Percentiles rank a stretch among this genome's conserved stretches.
Conservation (phyloP, 2,329 filamentous ascomycete genomes). For the Teratosphaeria viscida region DNA sequence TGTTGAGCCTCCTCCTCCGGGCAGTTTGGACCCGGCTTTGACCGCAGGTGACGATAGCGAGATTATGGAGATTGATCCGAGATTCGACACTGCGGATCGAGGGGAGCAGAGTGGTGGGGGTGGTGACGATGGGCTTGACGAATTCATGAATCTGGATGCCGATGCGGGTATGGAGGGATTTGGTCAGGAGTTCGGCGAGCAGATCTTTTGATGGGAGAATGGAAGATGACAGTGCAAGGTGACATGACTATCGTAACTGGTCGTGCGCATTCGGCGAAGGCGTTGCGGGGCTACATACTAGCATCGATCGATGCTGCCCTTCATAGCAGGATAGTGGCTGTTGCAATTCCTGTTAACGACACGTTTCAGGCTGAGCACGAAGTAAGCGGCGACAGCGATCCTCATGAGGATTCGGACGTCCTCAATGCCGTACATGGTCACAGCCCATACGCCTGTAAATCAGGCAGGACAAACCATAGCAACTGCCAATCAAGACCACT, state of each 20-base stretch:
- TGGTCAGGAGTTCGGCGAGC: slow-evolving; percentile 16
- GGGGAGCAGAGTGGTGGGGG: slow-evolving; percentile 4
- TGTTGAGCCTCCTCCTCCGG: slow-evolving; percentile 22
- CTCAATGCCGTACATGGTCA: too few relatives aligned
- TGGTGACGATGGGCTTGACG: slow-evolving; percentile 21
- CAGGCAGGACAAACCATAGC: neutral
- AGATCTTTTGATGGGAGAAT: neutral
- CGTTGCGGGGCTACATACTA: neutral
- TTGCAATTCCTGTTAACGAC: too few relatives aligned
- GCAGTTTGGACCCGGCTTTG: slow-evolving; percentile 11
- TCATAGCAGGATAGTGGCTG: too few relatives aligned
- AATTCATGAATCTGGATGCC: slow-evolving; percentile 34
- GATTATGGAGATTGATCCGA: slow-evolving; percentile 20
- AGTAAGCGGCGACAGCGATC: neutral
- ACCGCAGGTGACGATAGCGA: slow-evolving; percentile 1
- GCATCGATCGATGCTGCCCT: too few relatives aligned
- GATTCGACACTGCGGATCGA: slow-evolving; percentile 20
- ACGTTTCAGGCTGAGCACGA: too few relatives aligned
- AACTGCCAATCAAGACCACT: neutral
- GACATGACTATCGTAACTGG: neutral
- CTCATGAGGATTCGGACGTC: neutral
- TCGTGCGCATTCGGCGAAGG: neutral
- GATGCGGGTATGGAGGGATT: slow-evolving; percentile 19
- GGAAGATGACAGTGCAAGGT: neutral
- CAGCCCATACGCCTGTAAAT: too few relatives aligned